Base-by-base conservation (phyloP, 805 yeast genomes). In the Blastobotrys chiropterorum region DNA sequence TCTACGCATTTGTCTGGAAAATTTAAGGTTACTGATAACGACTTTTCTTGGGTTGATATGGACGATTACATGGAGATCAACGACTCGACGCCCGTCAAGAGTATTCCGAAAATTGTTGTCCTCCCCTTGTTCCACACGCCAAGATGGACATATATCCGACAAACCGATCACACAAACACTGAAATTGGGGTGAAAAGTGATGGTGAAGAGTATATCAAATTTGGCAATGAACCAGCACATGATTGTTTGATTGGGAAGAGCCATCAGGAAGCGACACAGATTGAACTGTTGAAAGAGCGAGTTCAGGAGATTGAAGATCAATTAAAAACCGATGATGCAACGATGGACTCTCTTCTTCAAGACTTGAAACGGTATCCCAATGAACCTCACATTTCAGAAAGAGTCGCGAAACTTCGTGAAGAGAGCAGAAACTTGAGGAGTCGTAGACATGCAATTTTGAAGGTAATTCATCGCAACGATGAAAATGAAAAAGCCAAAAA, bases 31-130 rank as follows among this genome's bases (percentile, higher is more conserved):
- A 49, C 60, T n/a, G 71, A 67, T 44, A 59, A 66, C 26, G 72
- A 67, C 50, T 57, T 66, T 3, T 61, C 68, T 2, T 90, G 97
- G 97, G 72, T 80, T 46, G 95, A 89, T 61, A 67, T 72, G 19
- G 85, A 85, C 52, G 97, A 90, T 63, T 90, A 79, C 59, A 70
- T 79, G 8, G 97, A 90, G 59, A 62, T 89, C 43, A 86, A 85
- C 53, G 59, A 61, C 38, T 57, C 59, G 13, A 47, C 57, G 6
- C 56, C 56, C 17, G 51, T 57, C 3, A 56, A 48, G 17, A 55
- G 59, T 19, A 19, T 22, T 5, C 66, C 73, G 2, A 59, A 62
- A 58, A 72, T 88, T 46, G 70, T 67, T 13, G 77, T 84, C 1
- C 62, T 70, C 43, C 92, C 95, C 2, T 67, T 90, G 55, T 60